A percentile compares a stretch with the other conserved stretches of the same genome.
Evolutionary conservation across 176 grass and related monocot genomes (phyloP).

Genomic region (Cymbopogon citratus): DNA sequence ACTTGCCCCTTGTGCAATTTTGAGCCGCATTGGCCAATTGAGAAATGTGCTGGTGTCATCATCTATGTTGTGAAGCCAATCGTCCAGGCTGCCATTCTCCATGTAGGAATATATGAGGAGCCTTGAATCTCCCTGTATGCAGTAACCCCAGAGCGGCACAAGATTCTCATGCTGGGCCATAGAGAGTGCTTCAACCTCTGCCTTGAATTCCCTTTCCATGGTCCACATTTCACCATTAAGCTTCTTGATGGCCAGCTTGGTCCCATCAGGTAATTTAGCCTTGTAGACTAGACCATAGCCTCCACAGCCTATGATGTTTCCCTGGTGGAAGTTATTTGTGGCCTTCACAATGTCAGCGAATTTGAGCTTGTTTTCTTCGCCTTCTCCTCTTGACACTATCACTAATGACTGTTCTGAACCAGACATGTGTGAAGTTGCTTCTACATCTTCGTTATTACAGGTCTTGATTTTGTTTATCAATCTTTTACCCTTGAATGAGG

Average conservation of each 20-base stretch:
- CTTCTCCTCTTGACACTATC: not conserved
- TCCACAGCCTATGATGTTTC: conserved; percentile 62
- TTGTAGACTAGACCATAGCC: conserved; percentile 64
- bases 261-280: conserved; percentile 39
- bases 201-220: conserved; percentile 62
- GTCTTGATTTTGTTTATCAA: too few relatives aligned
- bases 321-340: conserved; percentile 63
- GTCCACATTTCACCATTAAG: conserved; percentile 49
- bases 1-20: too few relatives aligned
- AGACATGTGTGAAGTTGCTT: not conserved
- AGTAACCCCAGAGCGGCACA: conserved; percentile 54
- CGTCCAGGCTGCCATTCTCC: too few relatives aligned
- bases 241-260: conserved; percentile 60
- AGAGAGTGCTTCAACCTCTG: conserved; percentile 63
- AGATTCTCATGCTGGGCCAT: conserved; percentile 62
- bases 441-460: not conserved
- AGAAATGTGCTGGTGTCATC: too few relatives aligned
- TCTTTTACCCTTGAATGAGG: too few relatives aligned
- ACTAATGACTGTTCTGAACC: conserved; percentile 31
- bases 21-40: too few relatives aligned
- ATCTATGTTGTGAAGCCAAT: too few relatives aligned
- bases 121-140: conserved; percentile 39
- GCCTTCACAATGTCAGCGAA: conserved; percentile 50
- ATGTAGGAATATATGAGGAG: not conserved
- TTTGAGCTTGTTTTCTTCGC: conserved; percentile 26